phyloP scores from a whole-genome alignment of 2,329 filamentous ascomycete species.

The Coniochaeta hoffmannii region DNA sequence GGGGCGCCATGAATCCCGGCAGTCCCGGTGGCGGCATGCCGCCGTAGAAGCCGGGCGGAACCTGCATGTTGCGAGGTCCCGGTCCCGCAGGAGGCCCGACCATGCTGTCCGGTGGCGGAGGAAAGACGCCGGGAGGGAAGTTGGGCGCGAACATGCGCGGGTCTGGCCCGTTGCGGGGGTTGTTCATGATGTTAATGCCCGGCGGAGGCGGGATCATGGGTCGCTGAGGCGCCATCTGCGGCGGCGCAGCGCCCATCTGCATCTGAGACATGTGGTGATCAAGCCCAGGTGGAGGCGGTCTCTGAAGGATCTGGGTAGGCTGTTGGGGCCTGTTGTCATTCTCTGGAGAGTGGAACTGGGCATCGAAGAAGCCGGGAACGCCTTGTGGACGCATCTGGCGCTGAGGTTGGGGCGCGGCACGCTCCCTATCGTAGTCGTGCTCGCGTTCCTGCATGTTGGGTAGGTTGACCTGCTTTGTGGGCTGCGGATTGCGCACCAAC shows the following conservation, averaged over 20 bases:
- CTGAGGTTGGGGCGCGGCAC: constrained; percentile 24
- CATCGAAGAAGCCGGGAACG: constrained; percentile 47
- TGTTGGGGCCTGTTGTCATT: constrained; percentile 40
- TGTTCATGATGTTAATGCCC: constrained; percentile 42
- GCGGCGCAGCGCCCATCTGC: constrained; percentile 40
- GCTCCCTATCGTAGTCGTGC: constrained; percentile 35
- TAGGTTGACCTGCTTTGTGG: constrained; percentile 40
- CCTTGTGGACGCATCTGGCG: constrained; percentile 36
- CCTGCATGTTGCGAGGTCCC: constrained; percentile 31
- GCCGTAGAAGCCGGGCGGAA: constrained; percentile 51
- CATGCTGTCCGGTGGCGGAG: constrained; percentile 43
- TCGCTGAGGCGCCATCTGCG: constrained; percentile 31
- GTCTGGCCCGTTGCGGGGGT: constrained; percentile 40
- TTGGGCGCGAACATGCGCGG: constrained; percentile 56
- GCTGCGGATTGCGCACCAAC: constrained; percentile 45
- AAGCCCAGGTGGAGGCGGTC: constrained; percentile 52
- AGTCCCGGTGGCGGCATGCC: constrained; percentile 32
- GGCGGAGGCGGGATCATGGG: constrained; percentile 54
- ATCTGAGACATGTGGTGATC: constrained; percentile 50
- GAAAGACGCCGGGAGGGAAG: constrained; percentile 39
- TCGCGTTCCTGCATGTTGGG: constrained; percentile 41
- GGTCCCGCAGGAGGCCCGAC: constrained; percentile 24
- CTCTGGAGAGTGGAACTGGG: constrained; percentile 42
- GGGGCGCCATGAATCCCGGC: constrained; percentile 43
- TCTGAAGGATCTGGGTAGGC: constrained; percentile 58